A percentile compares a stretch with the other conserved stretches of the same genome.
Conservation (phyloP, 192 early-diverging fungal species). For the Entomortierella lignicola region DNA sequence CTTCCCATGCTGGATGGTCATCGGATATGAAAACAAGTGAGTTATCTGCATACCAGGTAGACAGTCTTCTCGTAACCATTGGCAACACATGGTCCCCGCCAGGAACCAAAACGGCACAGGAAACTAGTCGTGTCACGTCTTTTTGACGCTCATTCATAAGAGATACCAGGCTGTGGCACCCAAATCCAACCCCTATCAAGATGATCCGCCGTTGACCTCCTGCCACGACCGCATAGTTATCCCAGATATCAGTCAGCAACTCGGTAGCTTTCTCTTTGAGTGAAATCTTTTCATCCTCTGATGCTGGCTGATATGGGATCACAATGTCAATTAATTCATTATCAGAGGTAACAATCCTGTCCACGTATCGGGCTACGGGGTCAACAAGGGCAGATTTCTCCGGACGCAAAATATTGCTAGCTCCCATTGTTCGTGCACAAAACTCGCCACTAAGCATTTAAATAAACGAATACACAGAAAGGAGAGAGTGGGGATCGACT, state of each 20-base stretch:
- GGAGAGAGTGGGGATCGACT: too few relatives aligned
- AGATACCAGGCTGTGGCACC: slow-evolving; percentile 45
- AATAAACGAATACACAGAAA: neutral
- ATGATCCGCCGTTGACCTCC: slow-evolving; percentile 30
- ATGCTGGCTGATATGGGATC: slow-evolving; percentile 37
- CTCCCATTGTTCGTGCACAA: slow-evolving; percentile 26
- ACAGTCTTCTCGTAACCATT: slow-evolving; percentile 40
- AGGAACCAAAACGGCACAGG: slow-evolving; percentile 51
- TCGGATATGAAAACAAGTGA: slow-evolving; percentile 46
- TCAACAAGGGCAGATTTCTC: slow-evolving; percentile 46
- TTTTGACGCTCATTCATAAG: slow-evolving; percentile 56
- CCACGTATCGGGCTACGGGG: slow-evolving; percentile 43
- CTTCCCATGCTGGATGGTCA: slow-evolving; percentile 42
- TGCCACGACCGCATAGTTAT: slow-evolving; percentile 35
- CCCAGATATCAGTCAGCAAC: slow-evolving; percentile 53
- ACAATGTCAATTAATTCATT: slow-evolving; percentile 41
- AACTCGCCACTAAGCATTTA: slow-evolving; percentile 30
- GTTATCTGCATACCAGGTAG: slow-evolving; percentile 38
- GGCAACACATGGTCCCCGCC: slow-evolving; percentile 45
- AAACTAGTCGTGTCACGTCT: slow-evolving; percentile 38
- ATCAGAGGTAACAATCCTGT: slow-evolving; percentile 35
- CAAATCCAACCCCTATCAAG: slow-evolving; percentile 49
- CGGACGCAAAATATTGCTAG: slow-evolving; percentile 35
- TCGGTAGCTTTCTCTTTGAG: slow-evolving; percentile 43
- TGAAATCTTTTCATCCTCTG: slow-evolving; percentile 32